Evolutionary conservation across 78 protist genomes (phyloP).

Genomic region (Dictyostelium intermedium): DNA sequence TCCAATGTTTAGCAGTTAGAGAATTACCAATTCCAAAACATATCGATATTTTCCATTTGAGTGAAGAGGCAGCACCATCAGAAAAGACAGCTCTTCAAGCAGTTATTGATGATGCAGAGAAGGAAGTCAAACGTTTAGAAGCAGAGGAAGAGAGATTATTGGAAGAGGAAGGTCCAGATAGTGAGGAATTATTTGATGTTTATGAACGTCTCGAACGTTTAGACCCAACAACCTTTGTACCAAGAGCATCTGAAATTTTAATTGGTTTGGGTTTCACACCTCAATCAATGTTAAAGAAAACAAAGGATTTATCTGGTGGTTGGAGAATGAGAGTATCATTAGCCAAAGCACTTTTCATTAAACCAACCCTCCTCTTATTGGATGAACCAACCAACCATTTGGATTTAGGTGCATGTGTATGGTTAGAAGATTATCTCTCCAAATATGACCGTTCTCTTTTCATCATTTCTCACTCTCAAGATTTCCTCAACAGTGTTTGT

Average conservation of each 20-base stretch:
- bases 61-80: slow-evolving; percentile 66
- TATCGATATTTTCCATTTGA: slow-evolving; percentile 72
- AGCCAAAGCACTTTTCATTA: slow-evolving; percentile 88
- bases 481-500: slow-evolving; percentile 93
- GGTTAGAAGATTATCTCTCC: slow-evolving; percentile 93
- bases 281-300: slow-evolving; percentile 65
- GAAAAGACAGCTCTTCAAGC: slow-evolving; percentile 83
- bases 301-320: slow-evolving; percentile 91
- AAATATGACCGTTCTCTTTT: slow-evolving; percentile 83
- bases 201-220: slow-evolving; percentile 88
- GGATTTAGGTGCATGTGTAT: slow-evolving; percentile 93
- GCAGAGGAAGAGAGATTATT: slow-evolving; percentile 38
- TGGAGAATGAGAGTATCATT: slow-evolving; percentile 95
- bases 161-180: slow-evolving; percentile 59
- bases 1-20: slow-evolving; percentile 83
- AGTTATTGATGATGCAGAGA: slow-evolving; percentile 81
- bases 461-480: slow-evolving; percentile 92
- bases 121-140: slow-evolving; percentile 62
- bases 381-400: slow-evolving; percentile 96
- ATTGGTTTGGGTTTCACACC: slow-evolving; percentile 90
- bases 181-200: slow-evolving; percentile 63
- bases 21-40: slow-evolving; percentile 89
- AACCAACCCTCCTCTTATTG: slow-evolving; percentile 86
- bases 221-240: slow-evolving; percentile 79
- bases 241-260: slow-evolving; percentile 87